Evolutionary conservation across 345 rosid species (phyloP).

Genomic region (Eucalyptus pauciflora): DNA sequence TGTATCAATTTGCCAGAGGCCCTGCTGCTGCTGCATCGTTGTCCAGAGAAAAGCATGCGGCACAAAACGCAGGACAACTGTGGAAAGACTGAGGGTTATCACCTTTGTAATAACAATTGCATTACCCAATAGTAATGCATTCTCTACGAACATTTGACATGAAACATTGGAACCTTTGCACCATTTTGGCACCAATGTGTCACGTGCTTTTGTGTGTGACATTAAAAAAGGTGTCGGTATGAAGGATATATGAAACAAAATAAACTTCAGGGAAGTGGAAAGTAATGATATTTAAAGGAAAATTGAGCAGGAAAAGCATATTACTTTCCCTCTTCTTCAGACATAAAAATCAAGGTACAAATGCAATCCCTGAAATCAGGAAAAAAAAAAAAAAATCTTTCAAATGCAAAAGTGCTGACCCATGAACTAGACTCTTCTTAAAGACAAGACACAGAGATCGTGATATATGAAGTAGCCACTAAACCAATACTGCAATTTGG

Average conservation of each 20-base stretch:
- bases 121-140: neutral
- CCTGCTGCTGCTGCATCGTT: neutral
- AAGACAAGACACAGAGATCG: neutral
- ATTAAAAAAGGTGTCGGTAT: neutral
- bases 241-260: neutral
- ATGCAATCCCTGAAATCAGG: neutral
- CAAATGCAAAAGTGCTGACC: neutral
- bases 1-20: neutral
- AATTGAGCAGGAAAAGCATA: neutral
- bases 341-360: neutral
- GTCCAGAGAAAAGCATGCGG: neutral
- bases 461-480: neutral
- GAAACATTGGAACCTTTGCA: neutral
- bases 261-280: neutral
- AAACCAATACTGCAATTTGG: neutral
- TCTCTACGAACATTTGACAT: neutral
- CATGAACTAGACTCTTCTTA: neutral
- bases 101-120: neutral
- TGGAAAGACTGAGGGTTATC: neutral
- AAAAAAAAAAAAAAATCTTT: neutral
- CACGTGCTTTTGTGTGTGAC: neutral
- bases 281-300: neutral
- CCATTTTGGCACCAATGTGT: neutral
- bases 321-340: neutral
- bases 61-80: neutral